Percentiles rank a stretch among this genome's conserved stretches.
Conservation (phyloP, 2,329 filamentous ascomycete genomes). For the Arthrobotrys megalospora region DNA sequence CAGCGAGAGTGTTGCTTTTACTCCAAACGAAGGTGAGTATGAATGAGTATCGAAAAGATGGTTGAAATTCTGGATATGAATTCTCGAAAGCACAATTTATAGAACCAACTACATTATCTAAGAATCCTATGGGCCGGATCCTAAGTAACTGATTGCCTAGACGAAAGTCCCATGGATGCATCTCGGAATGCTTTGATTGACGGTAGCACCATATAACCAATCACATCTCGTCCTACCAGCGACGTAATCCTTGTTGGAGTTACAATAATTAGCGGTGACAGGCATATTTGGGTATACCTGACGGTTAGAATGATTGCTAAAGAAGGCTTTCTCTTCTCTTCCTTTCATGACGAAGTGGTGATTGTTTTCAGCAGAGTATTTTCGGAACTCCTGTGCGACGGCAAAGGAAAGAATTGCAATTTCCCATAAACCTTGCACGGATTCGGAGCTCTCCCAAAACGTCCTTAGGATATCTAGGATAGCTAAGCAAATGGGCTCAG, state of each 20-base stretch:
- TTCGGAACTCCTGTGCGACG: slow-evolving; percentile 15
- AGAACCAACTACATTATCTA: slow-evolving; percentile 9
- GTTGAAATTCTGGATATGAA: slow-evolving; percentile 3
- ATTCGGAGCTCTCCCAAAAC: slow-evolving; percentile 25
- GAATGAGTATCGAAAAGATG: slow-evolving; percentile 16
- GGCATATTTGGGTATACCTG: slow-evolving; percentile 25
- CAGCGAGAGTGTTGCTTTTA: slow-evolving; percentile 40
- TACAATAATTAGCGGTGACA: slow-evolving; percentile 29
- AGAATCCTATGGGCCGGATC: not conserved
- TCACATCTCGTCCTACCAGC: slow-evolving; percentile 53
- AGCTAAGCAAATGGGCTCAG: not conserved
- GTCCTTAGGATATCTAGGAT: not conserved
- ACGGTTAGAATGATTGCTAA: slow-evolving; percentile 22
- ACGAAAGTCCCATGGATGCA: slow-evolving; percentile 12
- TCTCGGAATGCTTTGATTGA: slow-evolving; percentile 36
- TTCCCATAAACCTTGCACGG: not conserved
- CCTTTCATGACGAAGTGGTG: not conserved
- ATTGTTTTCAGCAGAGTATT: slow-evolving; percentile 7
- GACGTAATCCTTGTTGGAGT: slow-evolving; percentile 48
- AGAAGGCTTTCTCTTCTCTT: slow-evolving; percentile 2
- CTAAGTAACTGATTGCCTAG: slow-evolving; percentile 20
- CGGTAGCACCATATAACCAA: slow-evolving; percentile 45
- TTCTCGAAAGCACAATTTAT: slow-evolving; percentile 39
- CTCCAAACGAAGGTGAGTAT: slow-evolving; percentile 33
- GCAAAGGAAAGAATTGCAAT: slow-evolving; percentile 12